These are phyloP conservation scores for Colletotrichum tamarilloi DNA, from an alignment of 2,329 filamentous ascomycete species.

Conservation along the genomic window DNA sequence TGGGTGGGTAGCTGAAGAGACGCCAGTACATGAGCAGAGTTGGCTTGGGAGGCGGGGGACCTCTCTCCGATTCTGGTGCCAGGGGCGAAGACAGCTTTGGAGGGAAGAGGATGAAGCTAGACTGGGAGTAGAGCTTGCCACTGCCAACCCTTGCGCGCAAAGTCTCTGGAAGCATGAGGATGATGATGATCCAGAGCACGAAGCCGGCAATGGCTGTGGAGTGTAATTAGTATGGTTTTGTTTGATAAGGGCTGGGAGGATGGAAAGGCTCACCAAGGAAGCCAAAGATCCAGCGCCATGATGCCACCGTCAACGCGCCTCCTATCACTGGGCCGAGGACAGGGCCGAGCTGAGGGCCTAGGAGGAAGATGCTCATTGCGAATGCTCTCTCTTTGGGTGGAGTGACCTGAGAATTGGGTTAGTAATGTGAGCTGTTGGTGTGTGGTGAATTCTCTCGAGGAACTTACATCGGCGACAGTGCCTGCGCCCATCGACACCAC, in stretches of 20 bases:
- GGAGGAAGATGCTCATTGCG: conserved; percentile 53
- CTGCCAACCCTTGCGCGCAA: conserved; percentile 57
- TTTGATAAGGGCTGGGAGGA: background rate
- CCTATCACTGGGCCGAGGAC: conserved; percentile 56
- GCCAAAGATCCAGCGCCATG: conserved; percentile 58
- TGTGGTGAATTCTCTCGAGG: background rate
- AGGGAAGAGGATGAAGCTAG: conserved; percentile 37
- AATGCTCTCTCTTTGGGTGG: conserved; percentile 46
- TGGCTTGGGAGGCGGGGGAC: conserved; percentile 44
- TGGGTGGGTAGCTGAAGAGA: conserved; percentile 46
- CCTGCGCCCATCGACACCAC: conserved; percentile 56
- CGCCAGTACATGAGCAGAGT: conserved; percentile 41
- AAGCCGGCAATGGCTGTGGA: conserved; percentile 43
- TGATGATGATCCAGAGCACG: conserved; percentile 42
- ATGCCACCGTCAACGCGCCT: conserved; percentile 48
- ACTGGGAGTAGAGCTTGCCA: conserved; percentile 43
- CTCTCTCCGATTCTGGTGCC: conserved; percentile 40
- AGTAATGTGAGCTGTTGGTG: background rate
- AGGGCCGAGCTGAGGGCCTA: conserved; percentile 56
- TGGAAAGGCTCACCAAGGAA: conserved; percentile 42
- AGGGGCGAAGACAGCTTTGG: conserved; percentile 39
- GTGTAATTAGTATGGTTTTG: conserved; percentile 15
- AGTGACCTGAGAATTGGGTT: conserved; percentile 45
- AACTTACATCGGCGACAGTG: conserved; percentile 51
- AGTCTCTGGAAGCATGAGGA: conserved; percentile 57